Evolutionary conservation across 306 rosid species (phyloP).

Genomic region (Prunus mira): DNA sequence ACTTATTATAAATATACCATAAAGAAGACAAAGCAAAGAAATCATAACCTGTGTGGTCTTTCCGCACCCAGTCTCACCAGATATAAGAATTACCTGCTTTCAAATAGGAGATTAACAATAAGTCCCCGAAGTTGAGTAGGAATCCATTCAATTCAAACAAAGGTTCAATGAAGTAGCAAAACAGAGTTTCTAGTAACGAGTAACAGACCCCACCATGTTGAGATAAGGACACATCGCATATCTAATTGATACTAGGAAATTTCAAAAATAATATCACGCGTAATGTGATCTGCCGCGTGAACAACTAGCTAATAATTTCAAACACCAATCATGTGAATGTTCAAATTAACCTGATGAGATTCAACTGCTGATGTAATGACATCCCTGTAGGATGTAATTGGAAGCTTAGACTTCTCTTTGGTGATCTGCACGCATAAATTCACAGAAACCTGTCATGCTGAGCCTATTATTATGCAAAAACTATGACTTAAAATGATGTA

Average conservation of each 20-base stretch:
- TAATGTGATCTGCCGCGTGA: slow-evolving; percentile 23
- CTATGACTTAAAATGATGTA: slow-evolving; percentile 1
- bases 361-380: slow-evolving; percentile 62
- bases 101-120: slow-evolving; percentile 27
- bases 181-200: slow-evolving; percentile 10
- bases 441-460: slow-evolving; percentile 19
- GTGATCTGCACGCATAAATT: slow-evolving; percentile 48
- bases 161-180: background rate
- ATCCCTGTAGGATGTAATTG: slow-evolving; percentile 76
- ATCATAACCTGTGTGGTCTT: slow-evolving; percentile 93
- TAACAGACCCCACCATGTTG: slow-evolving; percentile 2
- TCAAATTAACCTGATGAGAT: slow-evolving; percentile 76
- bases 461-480: slow-evolving; percentile 12
- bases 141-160: slow-evolving; percentile 23
- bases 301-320: slow-evolving; percentile 10
- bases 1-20: slow-evolving; percentile 28
- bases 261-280: slow-evolving; percentile 14
- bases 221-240: background rate
- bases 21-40: slow-evolving; percentile 43
- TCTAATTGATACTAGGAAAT: slow-evolving; percentile 18
- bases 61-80: slow-evolving; percentile 98
- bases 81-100: slow-evolving; percentile 83
- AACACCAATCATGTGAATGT: slow-evolving; percentile 8
- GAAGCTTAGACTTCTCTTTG: slow-evolving; percentile 62
- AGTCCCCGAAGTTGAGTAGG: slow-evolving; percentile 22